A percentile compares a stretch with the other conserved stretches of the same genome.
These are phyloP conservation scores for Daldinia vernicosa DNA, from an alignment of 495 filamentous ascomycete species.

Conservation along the genomic window DNA sequence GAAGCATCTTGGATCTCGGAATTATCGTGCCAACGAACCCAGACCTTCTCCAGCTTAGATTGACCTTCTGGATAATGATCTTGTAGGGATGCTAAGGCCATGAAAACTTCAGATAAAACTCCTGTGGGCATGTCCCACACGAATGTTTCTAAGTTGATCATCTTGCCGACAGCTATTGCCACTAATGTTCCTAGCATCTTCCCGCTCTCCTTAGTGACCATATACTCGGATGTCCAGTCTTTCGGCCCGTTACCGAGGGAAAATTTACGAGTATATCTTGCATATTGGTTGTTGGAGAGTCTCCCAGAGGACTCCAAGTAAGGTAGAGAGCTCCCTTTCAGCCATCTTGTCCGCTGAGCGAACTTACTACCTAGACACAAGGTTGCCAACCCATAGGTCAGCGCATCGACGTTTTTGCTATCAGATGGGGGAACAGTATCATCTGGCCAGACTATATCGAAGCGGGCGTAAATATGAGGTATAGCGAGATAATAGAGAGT, in stretches of 20 bases:
- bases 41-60: conserved; percentile 78
- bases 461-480: conserved; percentile 88
- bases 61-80: conserved; percentile 66
- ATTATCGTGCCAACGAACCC: conserved; percentile 93
- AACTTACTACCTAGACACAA: conserved; percentile 81
- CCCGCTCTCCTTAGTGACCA: conserved; percentile 86
- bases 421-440: conserved; percentile 68
- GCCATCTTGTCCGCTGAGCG: conserved; percentile 61
- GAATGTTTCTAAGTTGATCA: conserved; percentile 90
- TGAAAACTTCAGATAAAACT: conserved; percentile 85
- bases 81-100: conserved; percentile 79
- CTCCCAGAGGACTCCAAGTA: conserved; percentile 33
- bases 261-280: conserved; percentile 87
- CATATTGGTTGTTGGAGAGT: conserved; percentile 72
- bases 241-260: conserved; percentile 87
- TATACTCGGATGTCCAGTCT: conserved; percentile 87
- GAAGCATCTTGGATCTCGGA: conserved; percentile 49
- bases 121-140: conserved; percentile 98
- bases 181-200: conserved; percentile 94
- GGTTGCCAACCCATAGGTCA: conserved; percentile 90
- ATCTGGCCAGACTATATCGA: conserved; percentile 96
- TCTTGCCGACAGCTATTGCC: conserved; percentile 83
- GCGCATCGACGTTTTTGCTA: conserved; percentile 82
- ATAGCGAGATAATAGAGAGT: conserved; percentile 83
- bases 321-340: conserved; percentile 36